Conservation (phyloP, 768 basidiomycete species). For the Rhodotorula kratochvilovae region DNA sequence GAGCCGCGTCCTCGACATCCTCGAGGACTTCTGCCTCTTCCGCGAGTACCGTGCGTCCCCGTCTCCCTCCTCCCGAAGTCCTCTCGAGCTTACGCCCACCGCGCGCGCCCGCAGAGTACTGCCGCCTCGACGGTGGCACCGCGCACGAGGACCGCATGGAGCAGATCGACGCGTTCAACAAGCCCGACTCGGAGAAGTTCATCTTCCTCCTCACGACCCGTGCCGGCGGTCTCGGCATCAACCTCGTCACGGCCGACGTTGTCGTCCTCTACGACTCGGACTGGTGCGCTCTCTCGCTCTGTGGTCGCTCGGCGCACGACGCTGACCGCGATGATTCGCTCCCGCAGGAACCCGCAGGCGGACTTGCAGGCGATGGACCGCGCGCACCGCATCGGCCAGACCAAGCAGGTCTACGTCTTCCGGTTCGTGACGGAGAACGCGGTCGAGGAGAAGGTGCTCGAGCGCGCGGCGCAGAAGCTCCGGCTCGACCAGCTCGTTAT, state of each 20-base stretch:
- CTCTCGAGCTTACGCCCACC: neutral
- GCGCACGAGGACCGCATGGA: slow-evolving; percentile 93
- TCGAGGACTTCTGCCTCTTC: slow-evolving; percentile 96
- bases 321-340: no score
- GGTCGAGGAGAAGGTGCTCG: slow-evolving; percentile 91
- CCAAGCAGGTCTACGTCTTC: slow-evolving; percentile 95
- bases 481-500: slow-evolving; percentile 93
- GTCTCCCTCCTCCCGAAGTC: neutral
- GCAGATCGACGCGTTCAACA: slow-evolving; percentile 97
- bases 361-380: slow-evolving; percentile 82
- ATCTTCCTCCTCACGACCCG: slow-evolving; percentile 94
- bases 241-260: slow-evolving; percentile 87
- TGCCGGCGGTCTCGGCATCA: slow-evolving; percentile 95
- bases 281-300: slow-evolving; percentile 56
- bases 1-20: slow-evolving; percentile 95
- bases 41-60: slow-evolving; percentile 67
- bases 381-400: slow-evolving; percentile 93
- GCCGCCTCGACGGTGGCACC: slow-evolving; percentile 91
- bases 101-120: slow-evolving; percentile 59
- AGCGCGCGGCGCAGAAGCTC: slow-evolving; percentile 90
- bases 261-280: slow-evolving; percentile 95
- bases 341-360: slow-evolving; percentile 86
- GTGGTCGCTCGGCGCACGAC: neutral
- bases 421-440: slow-evolving; percentile 93
- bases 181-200: slow-evolving; percentile 87